phyloP scores from a whole-genome alignment of 371 early-diverging fungal genomes.

The Mortierella sp. region DNA sequence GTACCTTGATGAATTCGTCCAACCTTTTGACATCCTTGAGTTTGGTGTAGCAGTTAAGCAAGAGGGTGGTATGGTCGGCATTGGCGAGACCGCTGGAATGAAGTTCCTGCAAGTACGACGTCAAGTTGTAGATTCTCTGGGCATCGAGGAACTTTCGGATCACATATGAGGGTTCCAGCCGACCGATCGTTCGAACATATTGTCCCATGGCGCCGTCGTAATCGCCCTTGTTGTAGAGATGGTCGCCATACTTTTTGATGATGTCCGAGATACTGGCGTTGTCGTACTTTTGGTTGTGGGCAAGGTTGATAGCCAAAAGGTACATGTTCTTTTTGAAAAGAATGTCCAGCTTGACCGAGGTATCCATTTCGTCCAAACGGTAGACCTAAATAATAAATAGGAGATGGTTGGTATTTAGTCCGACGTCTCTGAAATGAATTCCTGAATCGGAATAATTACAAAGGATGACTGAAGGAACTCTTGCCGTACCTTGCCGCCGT shows the following conservation, averaged over 20 bases:
- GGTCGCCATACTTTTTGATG: slow-evolving; percentile 93
- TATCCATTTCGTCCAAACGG: slow-evolving; percentile 89
- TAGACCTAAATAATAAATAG: slow-evolving; percentile 67
- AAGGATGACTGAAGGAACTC: neutral
- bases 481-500: slow-evolving; percentile 76
- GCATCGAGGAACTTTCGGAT: slow-evolving; percentile 97
- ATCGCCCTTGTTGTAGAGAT: slow-evolving; percentile 89
- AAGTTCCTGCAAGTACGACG: slow-evolving; percentile 89
- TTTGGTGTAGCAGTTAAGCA: slow-evolving; percentile 98
- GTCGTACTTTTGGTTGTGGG: slow-evolving; percentile 81
- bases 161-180: slow-evolving; percentile 95
- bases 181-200: slow-evolving; percentile 91
- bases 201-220: slow-evolving; percentile 93
- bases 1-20: slow-evolving; percentile 88
- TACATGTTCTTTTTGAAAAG: slow-evolving; percentile 91
- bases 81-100: slow-evolving; percentile 89
- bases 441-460: no score
- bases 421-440: neutral
- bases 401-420: neutral
- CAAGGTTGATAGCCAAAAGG: slow-evolving; percentile 86
- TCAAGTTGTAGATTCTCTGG: slow-evolving; percentile 90
- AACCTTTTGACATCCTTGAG: slow-evolving; percentile 86
- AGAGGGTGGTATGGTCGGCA: slow-evolving; percentile 92
- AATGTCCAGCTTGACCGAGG: slow-evolving; percentile 87
- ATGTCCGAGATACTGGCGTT: slow-evolving; percentile 87